These are phyloP conservation scores for Crithidia bombi DNA, from an alignment of 208 protist species.

Conservation along the genomic window DNA sequence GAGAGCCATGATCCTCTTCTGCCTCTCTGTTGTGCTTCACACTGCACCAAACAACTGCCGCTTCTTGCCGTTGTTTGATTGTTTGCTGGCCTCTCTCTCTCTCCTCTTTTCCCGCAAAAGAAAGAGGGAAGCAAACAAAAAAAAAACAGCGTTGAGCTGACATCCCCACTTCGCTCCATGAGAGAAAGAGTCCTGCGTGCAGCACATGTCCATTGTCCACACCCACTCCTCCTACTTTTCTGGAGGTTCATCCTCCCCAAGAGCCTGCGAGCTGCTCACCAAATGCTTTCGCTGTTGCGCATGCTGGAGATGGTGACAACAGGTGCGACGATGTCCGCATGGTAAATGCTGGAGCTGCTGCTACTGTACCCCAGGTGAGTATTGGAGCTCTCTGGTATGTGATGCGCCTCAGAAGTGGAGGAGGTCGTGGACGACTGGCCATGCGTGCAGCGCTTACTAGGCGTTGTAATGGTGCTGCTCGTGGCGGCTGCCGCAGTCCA, in stretches of 20 bases:
- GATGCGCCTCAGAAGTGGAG: slow-evolving; percentile 23
- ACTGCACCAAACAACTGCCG: too few relatives aligned
- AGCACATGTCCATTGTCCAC: too few relatives aligned
- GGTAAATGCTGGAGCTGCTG: slow-evolving; percentile 30
- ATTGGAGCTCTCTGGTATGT: slow-evolving; percentile 5
- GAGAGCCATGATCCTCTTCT: too few relatives aligned
- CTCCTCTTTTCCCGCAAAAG: too few relatives aligned
- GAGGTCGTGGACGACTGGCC: slow-evolving; percentile 40
- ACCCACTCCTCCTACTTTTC: too few relatives aligned
- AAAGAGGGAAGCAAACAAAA: not conserved
- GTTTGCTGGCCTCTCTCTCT: too few relatives aligned
- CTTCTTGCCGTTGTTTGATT: too few relatives aligned
- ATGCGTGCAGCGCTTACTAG: slow-evolving; percentile 42
- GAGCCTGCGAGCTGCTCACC: not conserved
- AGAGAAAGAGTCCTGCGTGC: too few relatives aligned
- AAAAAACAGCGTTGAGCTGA: too few relatives aligned
- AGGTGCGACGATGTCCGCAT: slow-evolving; percentile 19
- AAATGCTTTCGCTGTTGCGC: slow-evolving; percentile 27
- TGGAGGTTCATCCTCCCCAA: not conserved
- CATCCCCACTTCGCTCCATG: too few relatives aligned
- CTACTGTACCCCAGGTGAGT: slow-evolving; percentile 16
- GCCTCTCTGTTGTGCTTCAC: too few relatives aligned
- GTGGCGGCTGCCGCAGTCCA: slow-evolving; percentile 22
- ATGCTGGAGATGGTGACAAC: slow-evolving; percentile 31
- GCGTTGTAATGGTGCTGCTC: slow-evolving; percentile 31